Percentiles rank a stretch among this genome's conserved stretches.
Evolutionary conservation across 163 green algal genomes (phyloP).

Genomic region (Prototheca wickerhamii): DNA sequence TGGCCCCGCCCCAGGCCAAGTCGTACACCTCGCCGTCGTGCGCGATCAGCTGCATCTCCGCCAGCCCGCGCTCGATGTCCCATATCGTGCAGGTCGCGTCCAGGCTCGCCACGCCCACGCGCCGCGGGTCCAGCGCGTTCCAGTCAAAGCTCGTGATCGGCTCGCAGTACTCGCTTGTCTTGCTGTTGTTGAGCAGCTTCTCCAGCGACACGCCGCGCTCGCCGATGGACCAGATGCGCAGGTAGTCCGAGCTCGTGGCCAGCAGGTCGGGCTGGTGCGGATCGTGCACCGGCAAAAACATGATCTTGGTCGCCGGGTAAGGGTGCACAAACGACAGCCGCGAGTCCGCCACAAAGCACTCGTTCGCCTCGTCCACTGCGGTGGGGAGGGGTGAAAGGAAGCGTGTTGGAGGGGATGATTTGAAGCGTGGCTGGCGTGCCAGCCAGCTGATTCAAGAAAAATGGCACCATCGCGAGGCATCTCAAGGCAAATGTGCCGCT

Average conservation of each 20-base stretch:
- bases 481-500: too few relatives aligned
- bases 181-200: conserved; percentile 65
- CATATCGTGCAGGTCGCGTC: conserved; percentile 97
- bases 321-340: conserved; percentile 70
- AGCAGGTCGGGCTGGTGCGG: conserved; percentile 71
- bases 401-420: too few relatives aligned
- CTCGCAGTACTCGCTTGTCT: conserved; percentile 76
- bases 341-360: conserved; percentile 50
- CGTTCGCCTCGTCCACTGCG: conserved; percentile 77
- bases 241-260: conserved; percentile 82
- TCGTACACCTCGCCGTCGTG: conserved; percentile 95
- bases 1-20: conserved; percentile 89
- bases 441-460: too few relatives aligned
- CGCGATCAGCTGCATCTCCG: conserved; percentile 86
- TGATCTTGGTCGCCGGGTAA: conserved; percentile 92
- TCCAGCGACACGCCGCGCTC: conserved; percentile 54
- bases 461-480: too few relatives aligned
- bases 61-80: conserved; percentile 85
- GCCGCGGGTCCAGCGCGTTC: conserved; percentile 82
- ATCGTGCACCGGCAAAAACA: conserved; percentile 79
- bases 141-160: conserved; percentile 97
- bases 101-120: conserved; percentile 80
- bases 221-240: conserved; percentile 74
- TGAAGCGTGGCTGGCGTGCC: too few relatives aligned
- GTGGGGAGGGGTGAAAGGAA: too few relatives aligned